These are phyloP conservation scores for Tephrocybe sp. DNA, from an alignment of 768 basidiomycete species.

Conservation along the genomic window DNA sequence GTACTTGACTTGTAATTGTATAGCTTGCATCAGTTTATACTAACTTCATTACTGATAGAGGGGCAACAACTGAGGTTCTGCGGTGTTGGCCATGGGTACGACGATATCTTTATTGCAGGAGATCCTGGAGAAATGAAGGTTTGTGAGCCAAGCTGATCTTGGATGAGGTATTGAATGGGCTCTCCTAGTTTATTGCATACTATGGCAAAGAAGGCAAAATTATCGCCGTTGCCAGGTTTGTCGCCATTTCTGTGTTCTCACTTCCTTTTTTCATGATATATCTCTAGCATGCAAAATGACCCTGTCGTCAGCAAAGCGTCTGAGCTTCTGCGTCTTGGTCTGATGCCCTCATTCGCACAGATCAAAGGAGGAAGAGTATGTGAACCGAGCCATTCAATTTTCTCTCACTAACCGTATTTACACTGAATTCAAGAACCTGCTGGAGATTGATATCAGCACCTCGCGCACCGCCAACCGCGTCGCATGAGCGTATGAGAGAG, in stretches of 20 bases:
- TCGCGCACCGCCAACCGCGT: neutral
- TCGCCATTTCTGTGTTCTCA: neutral
- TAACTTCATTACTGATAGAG: slow-evolving; percentile 39
- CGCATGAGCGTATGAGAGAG: no score
- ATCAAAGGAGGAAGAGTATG: slow-evolving; percentile 70
- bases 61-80: slow-evolving; percentile 86
- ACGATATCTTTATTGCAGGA: slow-evolving; percentile 79
- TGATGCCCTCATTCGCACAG: slow-evolving; percentile 79
- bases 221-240: slow-evolving; percentile 64
- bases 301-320: slow-evolving; percentile 76
- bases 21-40: neutral
- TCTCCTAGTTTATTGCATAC: slow-evolving; percentile 72
- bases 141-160: neutral
- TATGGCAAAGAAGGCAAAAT: slow-evolving; percentile 65
- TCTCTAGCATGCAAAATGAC: slow-evolving; percentile 71
- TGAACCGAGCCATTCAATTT: neutral
- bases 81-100: slow-evolving; percentile 66
- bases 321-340: slow-evolving; percentile 71
- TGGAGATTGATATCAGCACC: slow-evolving; percentile 41
- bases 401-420: neutral
- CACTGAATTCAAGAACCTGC: slow-evolving; percentile 30
- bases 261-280: neutral
- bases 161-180: neutral
- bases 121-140: slow-evolving; percentile 78
- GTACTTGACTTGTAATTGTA: slow-evolving; percentile 24